Evolutionary conservation across 2,329 filamentous ascomycete species (phyloP), one percentile per base, ranked within the genome.

Genomic region (Monilinia aucupariae): DNA sequence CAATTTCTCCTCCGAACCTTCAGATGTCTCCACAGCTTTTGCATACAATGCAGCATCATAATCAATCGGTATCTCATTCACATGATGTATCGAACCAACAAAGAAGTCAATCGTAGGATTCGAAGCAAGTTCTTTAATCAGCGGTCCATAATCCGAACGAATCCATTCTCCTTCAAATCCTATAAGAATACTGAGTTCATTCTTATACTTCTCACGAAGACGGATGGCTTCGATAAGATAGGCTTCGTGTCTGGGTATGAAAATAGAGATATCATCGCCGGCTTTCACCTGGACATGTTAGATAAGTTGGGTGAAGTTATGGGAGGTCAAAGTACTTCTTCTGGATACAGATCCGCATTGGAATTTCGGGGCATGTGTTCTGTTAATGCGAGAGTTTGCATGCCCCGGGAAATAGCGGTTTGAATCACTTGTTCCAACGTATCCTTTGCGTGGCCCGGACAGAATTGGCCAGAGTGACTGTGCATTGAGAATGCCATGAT

Each of bases 401-500:
- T 94, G 50, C 89, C 87, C 65, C 88, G 82, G 54, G 81, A 76
- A 69, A 97, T 91, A 68, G 93, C 93, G 15, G 86, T 83, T 72
- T 87, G 83, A 70, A 97, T 80, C 55, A 97, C 85, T 68, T 91
- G 87, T 75, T 97, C 93, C 12, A 99, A 83, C 25, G 85, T 82
- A 74, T 96, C 86, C 73, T 88, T 86, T 58, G 94, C 94, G 79
- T 99, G 94, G 70, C 88, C 85, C 12, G 87, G 87, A 79, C 94
- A 99, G 80, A 99, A 99, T 75, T 99, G 91, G 67, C 94, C 94
- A 45, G 94, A 97, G 78, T 99, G 94, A 73, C 91, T 96, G 77
- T 99, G 94, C 80, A 97, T 96, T 5, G 94, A 96, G 78, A 96
- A 96, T 1, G 93, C 92, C 94, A 97, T 97, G 30, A n/a, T 52